Base-by-base conservation (phyloP, 2,329 filamentous ascomycete genomes). In the Rugonectria rugulosa region DNA sequence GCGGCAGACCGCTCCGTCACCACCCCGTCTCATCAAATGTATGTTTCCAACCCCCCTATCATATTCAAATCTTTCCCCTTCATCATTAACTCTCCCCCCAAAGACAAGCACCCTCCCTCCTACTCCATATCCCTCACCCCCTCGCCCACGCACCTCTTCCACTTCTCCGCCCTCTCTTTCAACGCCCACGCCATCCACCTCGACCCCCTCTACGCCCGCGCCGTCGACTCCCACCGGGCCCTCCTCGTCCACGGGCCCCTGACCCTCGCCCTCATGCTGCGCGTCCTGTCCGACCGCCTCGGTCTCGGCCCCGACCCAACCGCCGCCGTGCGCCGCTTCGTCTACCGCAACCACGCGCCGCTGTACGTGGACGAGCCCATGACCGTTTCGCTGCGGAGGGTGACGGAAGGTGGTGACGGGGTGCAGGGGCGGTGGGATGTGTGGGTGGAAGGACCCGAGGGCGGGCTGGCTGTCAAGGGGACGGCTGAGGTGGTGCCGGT, bases 161-260 rank as follows among this genome's bases (percentile, higher is more conserved):
- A 93, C 55, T 98, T 94, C 79, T 95, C 90, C 17, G 92, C 92
- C 0, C 83, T 99, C 27, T 94, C 90, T 3, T 93, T 92, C 79
- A 99, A 99, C 73, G 91, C 92, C 2, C 95, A 99, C 74, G 81
- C 83, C 14, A 97, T 99, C 64, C 95, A 99, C 75, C 81, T 96
- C 19, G 90, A 97, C 72, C 82, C 81, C 1, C 69, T 81, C 37
- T 96, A 91, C 74, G 87, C 87, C 46, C 81, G 82, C 32, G 77
- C 83, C 11, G 77, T 87, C 11, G 95, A 98, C 72, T 90, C 90
- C 10, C 88, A 96, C 70, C 81, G 81, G 5, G 84, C 87, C 57
- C 78, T 92, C 21, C 81, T 98, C 14, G 90, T 98, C 51, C 95
- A 98, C 68, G 95, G 95, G 0, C 94, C 95, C 1, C 77, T 99